phyloP scores from a whole-genome alignment of 2,329 filamentous ascomycete species.

The Aspergillus unguis region DNA sequence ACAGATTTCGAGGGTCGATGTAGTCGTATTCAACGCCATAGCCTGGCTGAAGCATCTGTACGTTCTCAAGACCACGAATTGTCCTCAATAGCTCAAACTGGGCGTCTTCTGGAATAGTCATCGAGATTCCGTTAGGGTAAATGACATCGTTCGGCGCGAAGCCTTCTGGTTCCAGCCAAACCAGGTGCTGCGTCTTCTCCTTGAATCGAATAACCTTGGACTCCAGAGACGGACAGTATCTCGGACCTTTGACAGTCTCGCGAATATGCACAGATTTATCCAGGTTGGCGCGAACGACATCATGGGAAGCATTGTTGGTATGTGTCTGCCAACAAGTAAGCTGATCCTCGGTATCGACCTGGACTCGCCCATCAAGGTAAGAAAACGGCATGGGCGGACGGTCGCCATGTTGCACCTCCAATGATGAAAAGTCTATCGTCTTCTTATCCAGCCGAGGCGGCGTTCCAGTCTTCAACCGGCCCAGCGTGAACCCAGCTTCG shows the following conservation, averaged over 20 bases:
- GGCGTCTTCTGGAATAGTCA: constrained; percentile 87
- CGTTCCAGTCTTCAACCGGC: constrained; percentile 91
- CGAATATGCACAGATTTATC: constrained; percentile 95
- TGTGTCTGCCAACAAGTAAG: constrained; percentile 82
- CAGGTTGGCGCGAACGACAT: constrained; percentile 82
- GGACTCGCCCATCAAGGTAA: constrained; percentile 75
- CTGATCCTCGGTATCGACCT: constrained; percentile 68
- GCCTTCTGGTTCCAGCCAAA: constrained; percentile 97
- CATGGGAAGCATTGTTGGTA: constrained; percentile 79
- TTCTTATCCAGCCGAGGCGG: constrained; percentile 79
- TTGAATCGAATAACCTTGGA: constrained; percentile 88
- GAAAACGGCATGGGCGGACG: constrained; percentile 86
- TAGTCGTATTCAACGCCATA: constrained; percentile 99
- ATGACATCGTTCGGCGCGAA: constrained; percentile 79
- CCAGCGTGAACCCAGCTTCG: constrained; percentile 84
- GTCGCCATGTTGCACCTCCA: constrained; percentile 77
- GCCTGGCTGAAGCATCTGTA: constrained; percentile 87
- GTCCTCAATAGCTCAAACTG: constrained; percentile 84
- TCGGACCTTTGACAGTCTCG: constrained; percentile 87
- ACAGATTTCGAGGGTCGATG: constrained; percentile 84
- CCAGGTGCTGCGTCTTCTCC: constrained; percentile 75
- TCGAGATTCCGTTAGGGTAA: constrained; percentile 95
- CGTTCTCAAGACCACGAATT: constrained; percentile 81
- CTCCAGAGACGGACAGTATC: constrained; percentile 94
- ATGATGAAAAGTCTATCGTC: constrained; percentile 71